Percentiles rank a stretch among this genome's conserved stretches.
These are phyloP conservation scores for Gremmenia infestans DNA, from an alignment of 2,329 filamentous ascomycete species.

Conservation along the genomic window DNA sequence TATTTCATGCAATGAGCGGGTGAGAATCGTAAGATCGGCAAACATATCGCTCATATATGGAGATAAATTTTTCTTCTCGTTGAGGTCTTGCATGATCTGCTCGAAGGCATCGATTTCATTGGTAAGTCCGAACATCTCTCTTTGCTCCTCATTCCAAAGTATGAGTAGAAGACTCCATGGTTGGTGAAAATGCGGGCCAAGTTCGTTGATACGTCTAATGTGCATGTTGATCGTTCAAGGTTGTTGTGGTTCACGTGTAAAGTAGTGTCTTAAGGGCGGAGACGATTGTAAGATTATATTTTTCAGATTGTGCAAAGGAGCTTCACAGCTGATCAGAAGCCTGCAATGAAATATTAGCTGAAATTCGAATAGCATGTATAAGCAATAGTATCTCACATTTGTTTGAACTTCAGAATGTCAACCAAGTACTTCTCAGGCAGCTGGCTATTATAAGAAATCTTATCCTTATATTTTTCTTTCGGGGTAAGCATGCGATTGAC, in stretches of 20 bases:
- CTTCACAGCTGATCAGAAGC: slow-evolving; percentile 32
- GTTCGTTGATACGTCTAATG: slow-evolving; percentile 2
- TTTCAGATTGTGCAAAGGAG: slow-evolving; percentile 29
- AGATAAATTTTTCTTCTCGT: slow-evolving; percentile 6
- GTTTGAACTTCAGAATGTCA: slow-evolving; percentile 31
- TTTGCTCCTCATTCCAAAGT: slow-evolving; percentile 5
- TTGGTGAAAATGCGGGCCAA: slow-evolving; percentile 19
- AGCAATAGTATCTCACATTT: neutral
- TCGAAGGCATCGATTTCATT: slow-evolving; percentile 8
- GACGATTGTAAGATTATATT: slow-evolving; percentile 19
- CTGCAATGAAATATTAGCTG: slow-evolving; percentile 30
- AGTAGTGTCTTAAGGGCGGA: slow-evolving; percentile 35
- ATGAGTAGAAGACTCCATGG: slow-evolving; percentile 5
- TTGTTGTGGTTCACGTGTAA: slow-evolving; percentile 31
- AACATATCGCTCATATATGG: neutral
- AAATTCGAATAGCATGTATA: neutral
- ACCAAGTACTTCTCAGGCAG: slow-evolving; percentile 36
- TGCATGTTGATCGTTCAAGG: slow-evolving; percentile 17
- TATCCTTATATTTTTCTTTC: slow-evolving; percentile 29
- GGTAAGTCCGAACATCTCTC: slow-evolving; percentile 1
- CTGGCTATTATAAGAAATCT: slow-evolving; percentile 29
- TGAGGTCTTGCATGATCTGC: slow-evolving; percentile 1
- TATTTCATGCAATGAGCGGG: slow-evolving; percentile 1
- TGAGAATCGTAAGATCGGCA: slow-evolving; percentile 3
- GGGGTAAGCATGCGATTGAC: slow-evolving; percentile 25